Evolutionary conservation across 2,329 filamentous ascomycete species (phyloP).

Genomic region (Sarocladiaceae sp.): DNA sequence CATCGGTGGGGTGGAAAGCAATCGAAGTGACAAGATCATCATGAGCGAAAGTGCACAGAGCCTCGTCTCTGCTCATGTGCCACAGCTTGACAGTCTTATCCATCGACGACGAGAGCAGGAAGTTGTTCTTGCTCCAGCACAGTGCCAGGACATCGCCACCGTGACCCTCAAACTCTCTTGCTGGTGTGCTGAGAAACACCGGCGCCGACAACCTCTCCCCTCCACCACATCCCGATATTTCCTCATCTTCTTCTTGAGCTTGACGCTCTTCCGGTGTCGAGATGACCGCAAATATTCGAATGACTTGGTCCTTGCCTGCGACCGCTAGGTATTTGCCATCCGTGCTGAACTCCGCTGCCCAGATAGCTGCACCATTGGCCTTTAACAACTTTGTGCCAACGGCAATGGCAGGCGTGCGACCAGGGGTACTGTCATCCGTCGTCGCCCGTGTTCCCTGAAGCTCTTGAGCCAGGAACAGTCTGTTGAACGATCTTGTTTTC

Average conservation of each 20-base stretch:
- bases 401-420: slow-evolving; percentile 29
- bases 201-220: slow-evolving; percentile 75
- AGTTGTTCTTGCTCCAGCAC: slow-evolving; percentile 99
- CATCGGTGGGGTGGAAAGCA: slow-evolving; percentile 88
- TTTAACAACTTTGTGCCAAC: slow-evolving; percentile 37
- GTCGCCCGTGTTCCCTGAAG: slow-evolving; percentile 55
- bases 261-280: slow-evolving; percentile 75
- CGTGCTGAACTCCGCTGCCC: slow-evolving; percentile 88
- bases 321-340: slow-evolving; percentile 89
- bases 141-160: slow-evolving; percentile 82
- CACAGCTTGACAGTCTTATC: slow-evolving; percentile 94
- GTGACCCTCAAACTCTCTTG: slow-evolving; percentile 79
- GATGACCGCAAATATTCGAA: slow-evolving; percentile 87
- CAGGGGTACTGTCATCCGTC: slow-evolving; percentile 21
- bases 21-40: slow-evolving; percentile 94
- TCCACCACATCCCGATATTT: slow-evolving; percentile 19
- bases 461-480: slow-evolving; percentile 88
- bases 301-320: slow-evolving; percentile 81
- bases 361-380: slow-evolving; percentile 71
- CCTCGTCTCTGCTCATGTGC: slow-evolving; percentile 83
- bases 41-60: slow-evolving; percentile 90
- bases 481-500: slow-evolving; percentile 75
- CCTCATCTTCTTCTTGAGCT: slow-evolving; percentile 63
- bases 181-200: slow-evolving; percentile 77
- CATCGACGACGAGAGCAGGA: slow-evolving; percentile 92